Conservation (phyloP, 2,329 filamentous ascomycete species). For the Calonectria henricotiae region DNA sequence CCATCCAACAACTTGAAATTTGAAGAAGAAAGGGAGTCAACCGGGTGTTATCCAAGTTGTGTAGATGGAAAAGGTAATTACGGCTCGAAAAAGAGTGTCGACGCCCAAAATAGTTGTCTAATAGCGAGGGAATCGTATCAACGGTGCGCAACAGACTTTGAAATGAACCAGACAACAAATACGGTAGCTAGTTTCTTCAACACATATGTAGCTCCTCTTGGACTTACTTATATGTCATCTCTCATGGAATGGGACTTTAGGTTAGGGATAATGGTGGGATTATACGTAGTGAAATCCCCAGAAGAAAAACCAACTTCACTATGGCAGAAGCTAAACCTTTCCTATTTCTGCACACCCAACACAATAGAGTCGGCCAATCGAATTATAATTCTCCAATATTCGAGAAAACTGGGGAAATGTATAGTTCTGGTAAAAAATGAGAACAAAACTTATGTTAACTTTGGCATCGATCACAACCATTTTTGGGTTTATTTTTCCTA, state of each 20-base stretch:
- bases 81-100: not conserved
- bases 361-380: too few relatives aligned
- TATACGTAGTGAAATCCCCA: not conserved
- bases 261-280: not conserved
- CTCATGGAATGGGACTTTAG: slow-evolving; percentile 4
- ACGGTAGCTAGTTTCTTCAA: not conserved
- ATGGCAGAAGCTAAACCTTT: not conserved
- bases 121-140: not conserved
- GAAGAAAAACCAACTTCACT: not conserved
- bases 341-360: not conserved
- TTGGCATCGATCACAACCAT: too few relatives aligned
- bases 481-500: too few relatives aligned
- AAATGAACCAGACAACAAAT: not conserved
- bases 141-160: not conserved
- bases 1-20: too few relatives aligned
- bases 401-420: too few relatives aligned
- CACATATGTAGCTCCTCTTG: not conserved
- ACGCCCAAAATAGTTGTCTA: not conserved
- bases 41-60: too few relatives aligned
- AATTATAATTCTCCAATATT: too few relatives aligned
- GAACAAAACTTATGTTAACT: too few relatives aligned
- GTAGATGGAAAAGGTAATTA: too few relatives aligned
- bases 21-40: too few relatives aligned
- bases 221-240: not conserved
- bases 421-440: too few relatives aligned